phyloP scores from a whole-genome alignment of 257 asterid species.

The Jacaranda mimosifolia region DNA sequence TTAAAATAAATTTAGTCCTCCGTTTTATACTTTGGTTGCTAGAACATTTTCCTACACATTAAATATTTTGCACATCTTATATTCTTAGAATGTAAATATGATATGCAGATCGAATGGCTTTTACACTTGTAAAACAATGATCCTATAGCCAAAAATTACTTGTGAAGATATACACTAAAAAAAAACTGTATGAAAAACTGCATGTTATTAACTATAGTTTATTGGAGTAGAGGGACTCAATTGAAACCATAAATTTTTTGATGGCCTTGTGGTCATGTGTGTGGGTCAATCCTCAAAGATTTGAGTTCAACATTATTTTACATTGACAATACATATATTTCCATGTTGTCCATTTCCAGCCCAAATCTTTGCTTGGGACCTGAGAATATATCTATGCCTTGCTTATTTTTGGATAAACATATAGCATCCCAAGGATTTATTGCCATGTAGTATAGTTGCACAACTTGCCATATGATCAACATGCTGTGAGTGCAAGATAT shows the following conservation, averaged over 20 bases:
- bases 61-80: neutral
- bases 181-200: no score
- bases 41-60: neutral
- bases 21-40: no score
- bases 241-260: neutral
- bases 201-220: no score
- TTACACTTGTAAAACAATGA: neutral
- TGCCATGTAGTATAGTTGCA: conserved; percentile 25
- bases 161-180: neutral
- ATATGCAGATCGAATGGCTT: neutral
- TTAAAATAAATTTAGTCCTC: no score
- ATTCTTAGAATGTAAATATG: neutral
- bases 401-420: conserved; percentile 38
- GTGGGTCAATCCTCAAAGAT: conserved; percentile 38
- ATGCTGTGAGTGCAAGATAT: conserved; percentile 20
- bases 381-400: conserved; percentile 45
- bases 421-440: conserved; percentile 36
- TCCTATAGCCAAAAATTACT: neutral
- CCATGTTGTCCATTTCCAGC: conserved; percentile 23
- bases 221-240: neutral
- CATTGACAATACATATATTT: conserved; percentile 13
- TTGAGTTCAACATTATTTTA: conserved; percentile 22
- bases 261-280: conserved; percentile 23
- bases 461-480: conserved; percentile 11
- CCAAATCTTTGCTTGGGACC: conserved; percentile 45